A percentile compares a stretch with the other conserved stretches of the same genome.
These are phyloP conservation scores for Biscutella laevigata DNA, from an alignment of 441 rosid genomes.

Conservation along the genomic window DNA sequence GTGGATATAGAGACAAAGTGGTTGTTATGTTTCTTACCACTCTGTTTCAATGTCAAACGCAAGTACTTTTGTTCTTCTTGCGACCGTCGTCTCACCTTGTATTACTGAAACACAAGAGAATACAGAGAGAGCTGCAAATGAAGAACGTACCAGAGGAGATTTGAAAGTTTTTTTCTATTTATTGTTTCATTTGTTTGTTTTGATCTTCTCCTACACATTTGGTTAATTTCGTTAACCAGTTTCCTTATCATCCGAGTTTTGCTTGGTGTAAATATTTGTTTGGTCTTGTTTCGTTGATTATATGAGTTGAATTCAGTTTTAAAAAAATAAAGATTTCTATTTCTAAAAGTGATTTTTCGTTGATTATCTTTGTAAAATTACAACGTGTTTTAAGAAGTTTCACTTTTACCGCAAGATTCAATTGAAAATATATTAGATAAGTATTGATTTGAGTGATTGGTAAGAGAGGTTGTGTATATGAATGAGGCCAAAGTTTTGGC, in stretches of 20 bases:
- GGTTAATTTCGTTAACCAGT: neutral
- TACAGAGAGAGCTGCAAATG: neutral
- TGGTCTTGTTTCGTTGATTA: neutral
- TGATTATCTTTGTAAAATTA: too few relatives aligned
- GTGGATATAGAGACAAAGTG: constrained; percentile 56
- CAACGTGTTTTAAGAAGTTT: neutral
- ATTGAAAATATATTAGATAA: neutral
- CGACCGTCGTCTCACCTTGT: constrained; percentile 44
- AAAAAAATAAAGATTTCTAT: too few relatives aligned
- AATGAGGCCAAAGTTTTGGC: constrained; percentile 18
- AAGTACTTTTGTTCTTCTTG: constrained; percentile 51
- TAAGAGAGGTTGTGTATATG: constrained; percentile 11
- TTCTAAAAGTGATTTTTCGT: too few relatives aligned
- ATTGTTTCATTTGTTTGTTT: constrained; percentile 4
- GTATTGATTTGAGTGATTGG: constrained; percentile 11
- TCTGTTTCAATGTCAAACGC: constrained; percentile 59
- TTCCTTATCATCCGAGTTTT: neutral
- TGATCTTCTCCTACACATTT: constrained; percentile 5
- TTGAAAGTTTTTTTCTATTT: neutral
- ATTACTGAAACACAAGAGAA: constrained; percentile 26
- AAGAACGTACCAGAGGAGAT: neutral
- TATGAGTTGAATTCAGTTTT: too few relatives aligned
- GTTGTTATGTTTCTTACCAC: constrained; percentile 69
- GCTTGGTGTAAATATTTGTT: neutral
- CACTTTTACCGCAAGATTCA: neutral